Evolutionary conservation across 495 filamentous ascomycete genomes (phyloP).

Genomic region (Daldinia concentrica): DNA sequence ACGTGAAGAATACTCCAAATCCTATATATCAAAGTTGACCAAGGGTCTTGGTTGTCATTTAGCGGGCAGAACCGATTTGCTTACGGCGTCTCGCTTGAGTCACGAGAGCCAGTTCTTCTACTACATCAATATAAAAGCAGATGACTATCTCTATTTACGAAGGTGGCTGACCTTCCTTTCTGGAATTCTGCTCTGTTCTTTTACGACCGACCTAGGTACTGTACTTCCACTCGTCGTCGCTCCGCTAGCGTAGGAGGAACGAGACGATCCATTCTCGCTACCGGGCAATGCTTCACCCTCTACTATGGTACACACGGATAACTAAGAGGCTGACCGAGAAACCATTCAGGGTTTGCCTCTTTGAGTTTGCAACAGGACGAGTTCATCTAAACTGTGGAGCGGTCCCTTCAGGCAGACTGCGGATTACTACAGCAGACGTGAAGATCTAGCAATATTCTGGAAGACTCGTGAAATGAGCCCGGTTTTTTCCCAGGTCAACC

Average conservation of each 20-base stretch:
- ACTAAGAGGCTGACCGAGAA: conserved; percentile 37
- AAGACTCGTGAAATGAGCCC: conserved; percentile 32
- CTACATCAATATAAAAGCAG: conserved; percentile 44
- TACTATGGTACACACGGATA: conserved; percentile 4
- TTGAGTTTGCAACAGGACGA: conserved; percentile 25
- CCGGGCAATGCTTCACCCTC: conserved; percentile 18
- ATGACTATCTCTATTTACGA: conserved; percentile 42
- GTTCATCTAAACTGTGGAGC: conserved; percentile 42
- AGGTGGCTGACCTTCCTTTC: conserved; percentile 50
- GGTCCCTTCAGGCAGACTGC: conserved; percentile 36
- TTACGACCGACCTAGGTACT: conserved; percentile 43
- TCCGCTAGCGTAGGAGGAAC: conserved; percentile 34
- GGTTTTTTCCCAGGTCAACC: conserved; percentile 22
- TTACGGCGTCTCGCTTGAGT: conserved; percentile 39
- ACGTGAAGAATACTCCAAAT: conserved; percentile 40
- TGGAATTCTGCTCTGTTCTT: conserved; percentile 43
- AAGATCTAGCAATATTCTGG: conserved; percentile 41
- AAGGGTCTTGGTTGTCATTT: conserved; percentile 38
- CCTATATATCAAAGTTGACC: conserved; percentile 29
- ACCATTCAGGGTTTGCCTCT: conserved; percentile 37
- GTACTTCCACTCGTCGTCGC: conserved; percentile 35
- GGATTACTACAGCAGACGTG: conserved; percentile 37
- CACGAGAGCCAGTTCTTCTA: conserved; percentile 47
- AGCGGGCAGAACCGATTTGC: conserved; percentile 38
- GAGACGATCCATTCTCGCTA: conserved; percentile 43